Evolutionary conservation across 2,329 filamentous ascomycete genomes (phyloP).

Genomic region (Nemania diffusa): DNA sequence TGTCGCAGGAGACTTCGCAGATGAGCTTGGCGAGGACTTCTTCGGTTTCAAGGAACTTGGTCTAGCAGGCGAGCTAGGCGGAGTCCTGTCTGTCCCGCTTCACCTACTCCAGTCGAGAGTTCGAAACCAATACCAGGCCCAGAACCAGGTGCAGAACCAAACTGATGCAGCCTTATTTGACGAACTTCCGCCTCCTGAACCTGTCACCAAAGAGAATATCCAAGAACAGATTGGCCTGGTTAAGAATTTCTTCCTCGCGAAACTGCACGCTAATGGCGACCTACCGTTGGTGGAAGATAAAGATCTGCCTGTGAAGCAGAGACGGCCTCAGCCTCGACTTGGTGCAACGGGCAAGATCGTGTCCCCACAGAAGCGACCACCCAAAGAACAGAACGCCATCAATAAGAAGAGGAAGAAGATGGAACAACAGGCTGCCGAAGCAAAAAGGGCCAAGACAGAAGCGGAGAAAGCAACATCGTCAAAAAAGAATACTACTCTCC

Average conservation of each 20-base stretch:
- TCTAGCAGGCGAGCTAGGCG: slow-evolving; percentile 89
- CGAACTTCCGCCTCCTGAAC: slow-evolving; percentile 74
- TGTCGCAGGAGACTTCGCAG: slow-evolving; percentile 94
- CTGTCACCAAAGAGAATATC: slow-evolving; percentile 82
- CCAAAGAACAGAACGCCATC: slow-evolving; percentile 83
- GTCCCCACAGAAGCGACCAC: slow-evolving; percentile 82
- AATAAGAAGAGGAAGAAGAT: slow-evolving; percentile 90
- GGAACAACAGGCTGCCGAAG: slow-evolving; percentile 68
- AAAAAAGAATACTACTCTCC: slow-evolving; percentile 59
- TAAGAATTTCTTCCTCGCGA: slow-evolving; percentile 90
- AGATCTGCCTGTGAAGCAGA: slow-evolving; percentile 91
- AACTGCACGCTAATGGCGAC: slow-evolving; percentile 84
- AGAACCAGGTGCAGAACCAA: slow-evolving; percentile 70
- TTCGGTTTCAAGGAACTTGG: slow-evolving; percentile 98
- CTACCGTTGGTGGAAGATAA: slow-evolving; percentile 92
- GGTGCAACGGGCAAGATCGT: slow-evolving; percentile 85
- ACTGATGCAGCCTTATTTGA: slow-evolving; percentile 72
- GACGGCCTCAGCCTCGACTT: slow-evolving; percentile 74
- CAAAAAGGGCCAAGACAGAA: slow-evolving; percentile 52
- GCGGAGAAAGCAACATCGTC: slow-evolving; percentile 58
- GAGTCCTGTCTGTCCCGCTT: slow-evolving; percentile 88
- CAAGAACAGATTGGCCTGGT: slow-evolving; percentile 85
- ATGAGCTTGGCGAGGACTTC: slow-evolving; percentile 98
- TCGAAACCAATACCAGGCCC: slow-evolving; percentile 83
- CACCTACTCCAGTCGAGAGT: slow-evolving; percentile 94